phyloP scores from a whole-genome alignment of 768 basidiomycete species.

The Pisolithus sp. region DNA sequence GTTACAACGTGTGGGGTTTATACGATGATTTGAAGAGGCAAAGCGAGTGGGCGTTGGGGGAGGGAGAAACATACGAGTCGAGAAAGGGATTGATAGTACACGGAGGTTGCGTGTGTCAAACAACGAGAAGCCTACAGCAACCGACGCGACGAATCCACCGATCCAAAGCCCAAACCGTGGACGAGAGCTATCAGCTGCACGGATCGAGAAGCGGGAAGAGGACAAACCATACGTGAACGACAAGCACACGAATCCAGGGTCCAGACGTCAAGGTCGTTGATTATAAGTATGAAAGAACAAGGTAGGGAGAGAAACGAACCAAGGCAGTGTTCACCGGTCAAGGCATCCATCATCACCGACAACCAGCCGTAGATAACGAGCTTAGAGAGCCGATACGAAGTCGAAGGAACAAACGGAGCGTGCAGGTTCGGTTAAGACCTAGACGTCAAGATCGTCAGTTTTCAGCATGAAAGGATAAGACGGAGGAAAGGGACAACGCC shows the following conservation, averaged over 20 bases:
- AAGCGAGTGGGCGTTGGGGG: too few relatives aligned
- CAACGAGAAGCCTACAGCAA: neutral
- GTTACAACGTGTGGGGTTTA: too few relatives aligned
- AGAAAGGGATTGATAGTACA: neutral
- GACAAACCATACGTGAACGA: neutral
- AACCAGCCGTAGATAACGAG: too few relatives aligned
- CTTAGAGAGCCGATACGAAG: too few relatives aligned
- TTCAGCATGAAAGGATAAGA: too few relatives aligned
- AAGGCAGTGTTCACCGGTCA: slow-evolving; percentile 5
- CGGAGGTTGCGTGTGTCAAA: neutral
- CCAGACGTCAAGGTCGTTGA: slow-evolving; percentile 9
- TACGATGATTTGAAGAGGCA: too few relatives aligned
- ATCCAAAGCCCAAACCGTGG: neutral
- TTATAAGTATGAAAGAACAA: slow-evolving; percentile 3
- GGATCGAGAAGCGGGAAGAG: neutral
- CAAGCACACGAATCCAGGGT: slow-evolving; percentile 1
- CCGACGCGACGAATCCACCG: neutral
- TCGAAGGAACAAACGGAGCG: too few relatives aligned
- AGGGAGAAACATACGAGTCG: neutral
- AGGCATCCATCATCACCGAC: neutral
- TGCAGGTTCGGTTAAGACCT: too few relatives aligned
- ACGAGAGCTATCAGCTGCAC: neutral
- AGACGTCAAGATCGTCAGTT: too few relatives aligned
- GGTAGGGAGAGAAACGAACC: slow-evolving; percentile 10
- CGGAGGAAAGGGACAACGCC: too few relatives aligned